phyloP scores from a whole-genome alignment of 2,329 filamentous ascomycete genomes.

The Dactylonectria estremocensis region DNA sequence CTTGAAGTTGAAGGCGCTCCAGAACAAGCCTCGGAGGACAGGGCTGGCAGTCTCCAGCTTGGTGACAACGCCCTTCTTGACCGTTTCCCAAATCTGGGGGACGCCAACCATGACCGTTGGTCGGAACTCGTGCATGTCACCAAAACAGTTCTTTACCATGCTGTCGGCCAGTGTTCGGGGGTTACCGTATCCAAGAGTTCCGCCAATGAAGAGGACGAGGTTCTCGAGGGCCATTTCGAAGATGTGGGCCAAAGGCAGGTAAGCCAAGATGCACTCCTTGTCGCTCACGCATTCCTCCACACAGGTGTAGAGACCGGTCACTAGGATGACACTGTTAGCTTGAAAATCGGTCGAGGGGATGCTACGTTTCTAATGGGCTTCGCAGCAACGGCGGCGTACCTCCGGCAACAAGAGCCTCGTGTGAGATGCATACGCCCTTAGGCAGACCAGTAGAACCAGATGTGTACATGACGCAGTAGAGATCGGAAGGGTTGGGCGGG shows the following conservation, averaged over 20 bases:
- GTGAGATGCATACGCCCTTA: slow-evolving; percentile 89
- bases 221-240: slow-evolving; percentile 98
- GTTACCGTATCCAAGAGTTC: slow-evolving; percentile 93
- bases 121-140: slow-evolving; percentile 92
- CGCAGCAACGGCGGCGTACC: slow-evolving; percentile 58
- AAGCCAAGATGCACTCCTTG: slow-evolving; percentile 86
- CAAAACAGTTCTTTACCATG: slow-evolving; percentile 90
- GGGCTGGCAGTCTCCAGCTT: slow-evolving; percentile 82
- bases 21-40: slow-evolving; percentile 85
- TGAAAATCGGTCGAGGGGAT: slow-evolving; percentile 21
- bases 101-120: slow-evolving; percentile 95
- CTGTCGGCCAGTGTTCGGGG: slow-evolving; percentile 89
- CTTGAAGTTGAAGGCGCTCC: slow-evolving; percentile 74
- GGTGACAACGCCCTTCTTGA: slow-evolving; percentile 91
- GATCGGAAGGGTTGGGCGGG: slow-evolving; percentile 80
- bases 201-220: slow-evolving; percentile 88
- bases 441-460: slow-evolving; percentile 91
- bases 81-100: slow-evolving; percentile 96
- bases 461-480: slow-evolving; percentile 90
- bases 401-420: slow-evolving; percentile 84
- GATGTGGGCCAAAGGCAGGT: slow-evolving; percentile 95
- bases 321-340: slow-evolving; percentile 50
- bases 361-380: not conserved
- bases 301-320: slow-evolving; percentile 85
- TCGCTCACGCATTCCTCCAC: slow-evolving; percentile 85